These are phyloP conservation scores for Penicillium coffeae DNA, from an alignment of 495 filamentous ascomycete genomes.

Conservation along the genomic window DNA sequence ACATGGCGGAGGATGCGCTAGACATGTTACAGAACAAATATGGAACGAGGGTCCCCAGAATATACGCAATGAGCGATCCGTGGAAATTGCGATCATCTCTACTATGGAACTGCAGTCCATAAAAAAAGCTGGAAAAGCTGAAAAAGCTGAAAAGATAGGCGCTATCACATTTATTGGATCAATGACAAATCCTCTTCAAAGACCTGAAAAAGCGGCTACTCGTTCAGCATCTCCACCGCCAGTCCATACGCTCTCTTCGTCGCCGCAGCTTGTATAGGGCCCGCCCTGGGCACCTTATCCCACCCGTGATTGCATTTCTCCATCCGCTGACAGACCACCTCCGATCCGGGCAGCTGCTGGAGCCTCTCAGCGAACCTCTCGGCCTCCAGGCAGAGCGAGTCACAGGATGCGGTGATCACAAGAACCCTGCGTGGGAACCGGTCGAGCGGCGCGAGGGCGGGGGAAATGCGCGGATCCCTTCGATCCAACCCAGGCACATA, in stretches of 20 bases:
- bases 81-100: neutral
- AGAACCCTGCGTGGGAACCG: slow-evolving; percentile 38
- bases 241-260: slow-evolving; percentile 35
- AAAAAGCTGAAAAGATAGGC: neutral
- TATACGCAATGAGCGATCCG: neutral
- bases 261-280: slow-evolving; percentile 29
- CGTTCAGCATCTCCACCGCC: slow-evolving; percentile 31
- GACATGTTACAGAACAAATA: too few relatives aligned
- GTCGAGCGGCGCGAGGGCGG: slow-evolving; percentile 32
- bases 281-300: slow-evolving; percentile 28
- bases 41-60: neutral
- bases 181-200: neutral
- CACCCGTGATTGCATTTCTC: slow-evolving; percentile 39
- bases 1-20: neutral
- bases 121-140: neutral
- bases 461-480: slow-evolving; percentile 46
- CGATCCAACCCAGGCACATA: slow-evolving; percentile 33
- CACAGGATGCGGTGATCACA: slow-evolving; percentile 41
- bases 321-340: slow-evolving; percentile 40
- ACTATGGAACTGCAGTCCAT: too few relatives aligned
- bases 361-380: slow-evolving; percentile 38
- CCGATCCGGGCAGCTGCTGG: slow-evolving; percentile 19
- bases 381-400: slow-evolving; percentile 39
- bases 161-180: neutral
- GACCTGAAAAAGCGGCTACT: slow-evolving; percentile 1